phyloP scores from a whole-genome alignment of 208 protist species.

The Acanthamoeba healyi region DNA sequence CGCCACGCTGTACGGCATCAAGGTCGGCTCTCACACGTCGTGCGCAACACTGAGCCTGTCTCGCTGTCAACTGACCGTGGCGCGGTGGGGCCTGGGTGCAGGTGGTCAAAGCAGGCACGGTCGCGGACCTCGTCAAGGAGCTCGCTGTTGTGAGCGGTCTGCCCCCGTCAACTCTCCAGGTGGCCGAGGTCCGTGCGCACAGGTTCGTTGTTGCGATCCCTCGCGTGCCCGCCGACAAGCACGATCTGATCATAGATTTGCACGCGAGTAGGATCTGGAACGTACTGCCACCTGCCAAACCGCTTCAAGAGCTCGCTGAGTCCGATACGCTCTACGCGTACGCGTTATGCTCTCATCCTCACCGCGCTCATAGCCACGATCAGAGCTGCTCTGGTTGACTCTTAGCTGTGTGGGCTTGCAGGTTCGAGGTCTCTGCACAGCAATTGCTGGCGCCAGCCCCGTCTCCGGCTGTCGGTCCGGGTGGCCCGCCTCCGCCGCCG shows the following conservation, averaged over 20 bases:
- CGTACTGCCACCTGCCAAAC: slow-evolving; percentile 14
- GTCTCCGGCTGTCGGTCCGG: neutral
- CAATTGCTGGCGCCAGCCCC: neutral
- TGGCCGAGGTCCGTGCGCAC: slow-evolving; percentile 50
- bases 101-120: slow-evolving; percentile 45
- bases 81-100: too few relatives aligned
- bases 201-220: too few relatives aligned
- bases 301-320: neutral
- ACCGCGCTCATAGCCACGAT: too few relatives aligned
- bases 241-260: too few relatives aligned
- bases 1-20: neutral
- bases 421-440: neutral
- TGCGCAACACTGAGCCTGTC: neutral
- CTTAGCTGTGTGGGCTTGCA: neutral
- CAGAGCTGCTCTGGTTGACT: neutral
- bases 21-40: neutral
- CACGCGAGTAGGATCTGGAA: slow-evolving; percentile 64
- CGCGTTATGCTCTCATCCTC: neutral
- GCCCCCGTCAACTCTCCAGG: neutral
- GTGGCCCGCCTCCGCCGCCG: neutral
- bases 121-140: neutral
- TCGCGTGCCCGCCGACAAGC: too few relatives aligned
- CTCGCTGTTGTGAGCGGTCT: neutral
- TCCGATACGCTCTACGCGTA: slow-evolving; percentile 46
- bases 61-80: too few relatives aligned